Evolutionary conservation across 2,329 filamentous ascomycete species (phyloP), one percentile per base, ranked within the genome.

Genomic region (Verticillium nonalfalfae): DNA sequence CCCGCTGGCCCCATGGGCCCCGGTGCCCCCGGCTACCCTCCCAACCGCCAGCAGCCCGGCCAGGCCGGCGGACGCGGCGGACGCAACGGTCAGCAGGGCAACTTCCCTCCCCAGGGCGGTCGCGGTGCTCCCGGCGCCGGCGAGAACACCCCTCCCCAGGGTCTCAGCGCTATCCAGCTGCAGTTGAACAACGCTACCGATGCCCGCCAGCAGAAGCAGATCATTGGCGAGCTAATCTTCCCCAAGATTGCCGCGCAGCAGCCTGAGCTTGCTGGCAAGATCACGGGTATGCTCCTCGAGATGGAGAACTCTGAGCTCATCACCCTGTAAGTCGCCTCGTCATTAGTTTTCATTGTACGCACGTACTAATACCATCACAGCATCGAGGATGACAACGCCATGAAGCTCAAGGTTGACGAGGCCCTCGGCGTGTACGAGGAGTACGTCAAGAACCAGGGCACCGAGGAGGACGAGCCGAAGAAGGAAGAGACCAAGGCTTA

Each of bases 211-310:
- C 95, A 98, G 85, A 99, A 99, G 88, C 95, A 99, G 85, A 91
- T 98, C 78, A 88, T 99, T 60, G 95, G 95, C 76, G 95, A 99
- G 81, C 89, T 92, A 69, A 90, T 99, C 70, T 99, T 98, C 85
- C 95, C 95, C 74, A 99, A 98, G 90, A 98, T 99, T 72, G 88
- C 93, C 77, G 87, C 86, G 68, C 89, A 97, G 79, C 95, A 99
- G 82, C 90, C 93, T 63, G 93, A 97, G 71, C 85, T 99, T 72
- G 95, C 95, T 65, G 95, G 95, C 75, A 99, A 99, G 89, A 98
- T 99, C 77, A 99, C 95, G 65, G 95, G 95, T 80, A 99, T 99
- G 95, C 90, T 99, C 71, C 81, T 99, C 71, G 95, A 99, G 86
- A 99, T 99, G 95, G 95, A 98, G 72, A 98, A 98, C 79, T 76